phyloP scores from a whole-genome alignment of 2,329 filamentous ascomycete genomes.

The Fusarium oligoseptatum region DNA sequence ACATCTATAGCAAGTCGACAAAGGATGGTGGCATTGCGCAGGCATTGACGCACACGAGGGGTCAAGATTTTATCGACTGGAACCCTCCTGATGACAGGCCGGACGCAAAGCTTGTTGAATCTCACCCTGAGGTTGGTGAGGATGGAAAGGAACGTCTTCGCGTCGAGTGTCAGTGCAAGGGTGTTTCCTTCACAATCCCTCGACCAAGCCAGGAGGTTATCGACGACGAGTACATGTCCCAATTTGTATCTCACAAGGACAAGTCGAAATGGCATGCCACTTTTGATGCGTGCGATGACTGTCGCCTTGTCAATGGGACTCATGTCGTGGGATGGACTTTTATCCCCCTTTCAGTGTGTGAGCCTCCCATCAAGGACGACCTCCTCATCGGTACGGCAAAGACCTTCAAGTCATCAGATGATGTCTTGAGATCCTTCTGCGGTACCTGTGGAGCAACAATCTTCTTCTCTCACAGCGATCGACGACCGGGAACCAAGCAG shows the following conservation, averaged over 20 bases:
- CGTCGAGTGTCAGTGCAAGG: slow-evolving; percentile 61
- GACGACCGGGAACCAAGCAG: slow-evolving; percentile 48
- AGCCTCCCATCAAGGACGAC: slow-evolving; percentile 53
- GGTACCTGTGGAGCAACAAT: slow-evolving; percentile 61
- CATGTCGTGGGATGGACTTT: slow-evolving; percentile 60
- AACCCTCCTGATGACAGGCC: slow-evolving; percentile 52
- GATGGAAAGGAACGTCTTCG: slow-evolving; percentile 57
- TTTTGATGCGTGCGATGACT: slow-evolving; percentile 60
- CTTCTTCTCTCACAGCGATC: slow-evolving; percentile 50
- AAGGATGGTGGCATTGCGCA: slow-evolving; percentile 54
- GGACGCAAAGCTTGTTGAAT: slow-evolving; percentile 44
- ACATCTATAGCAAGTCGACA: slow-evolving; percentile 54
- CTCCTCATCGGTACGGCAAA: slow-evolving; percentile 60
- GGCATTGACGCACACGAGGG: slow-evolving; percentile 52
- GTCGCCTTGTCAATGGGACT: slow-evolving; percentile 57
- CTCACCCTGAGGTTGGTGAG: slow-evolving; percentile 48
- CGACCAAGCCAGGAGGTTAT: slow-evolving; percentile 53
- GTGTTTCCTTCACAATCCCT: slow-evolving; percentile 60
- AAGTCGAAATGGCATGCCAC: slow-evolving; percentile 58
- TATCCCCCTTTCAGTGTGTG: slow-evolving; percentile 53
- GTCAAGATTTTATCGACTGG: slow-evolving; percentile 49
- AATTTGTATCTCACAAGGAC: slow-evolving; percentile 54
- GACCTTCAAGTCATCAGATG: slow-evolving; percentile 56
- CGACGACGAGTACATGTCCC: slow-evolving; percentile 47
- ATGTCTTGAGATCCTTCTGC: slow-evolving; percentile 60